Conservation (phyloP, 148 eudicot species). For the Hydrangea macrophylla region DNA sequence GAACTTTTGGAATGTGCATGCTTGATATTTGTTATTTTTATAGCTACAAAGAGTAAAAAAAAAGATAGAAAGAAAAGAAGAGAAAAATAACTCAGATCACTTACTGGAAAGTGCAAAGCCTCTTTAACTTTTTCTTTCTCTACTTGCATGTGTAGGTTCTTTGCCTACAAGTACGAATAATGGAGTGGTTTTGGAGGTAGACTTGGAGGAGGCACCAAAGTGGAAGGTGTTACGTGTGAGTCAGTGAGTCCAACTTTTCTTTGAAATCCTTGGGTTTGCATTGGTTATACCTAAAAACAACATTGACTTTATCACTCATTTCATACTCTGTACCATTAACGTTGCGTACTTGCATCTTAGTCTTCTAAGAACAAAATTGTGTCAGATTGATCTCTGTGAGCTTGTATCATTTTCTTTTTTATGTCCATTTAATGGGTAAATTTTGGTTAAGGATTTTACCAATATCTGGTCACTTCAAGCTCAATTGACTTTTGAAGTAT, state of each 20-base stretch:
- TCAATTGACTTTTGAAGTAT: neutral
- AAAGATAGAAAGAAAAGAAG: no score
- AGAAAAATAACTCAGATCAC: no score
- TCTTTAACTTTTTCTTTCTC: constrained; percentile 9
- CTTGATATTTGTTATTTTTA: neutral
- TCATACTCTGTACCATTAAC: neutral
- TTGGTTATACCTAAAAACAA: neutral
- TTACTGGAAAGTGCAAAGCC: neutral
- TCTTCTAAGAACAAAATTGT: neutral
- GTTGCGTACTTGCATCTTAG: no score
- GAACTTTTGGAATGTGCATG: neutral
- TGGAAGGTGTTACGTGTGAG: constrained; percentile 99
- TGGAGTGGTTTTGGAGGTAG: constrained; percentile 63
- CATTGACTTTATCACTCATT: neutral
- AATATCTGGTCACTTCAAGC: neutral
- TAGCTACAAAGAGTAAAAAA: neutral
- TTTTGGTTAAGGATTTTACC: neutral
- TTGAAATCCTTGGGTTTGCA: neutral
- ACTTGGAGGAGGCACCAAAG: constrained; percentile 91
- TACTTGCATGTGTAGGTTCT: constrained; percentile 26
- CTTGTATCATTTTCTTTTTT: neutral
- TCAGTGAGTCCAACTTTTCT: constrained; percentile 61
- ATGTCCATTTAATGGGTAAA: neutral
- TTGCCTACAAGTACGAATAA: constrained; percentile 33
- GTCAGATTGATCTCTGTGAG: neutral